Conservation (phyloP, 495 filamentous ascomycete species). For the Alectoria sarmentosa region DNA sequence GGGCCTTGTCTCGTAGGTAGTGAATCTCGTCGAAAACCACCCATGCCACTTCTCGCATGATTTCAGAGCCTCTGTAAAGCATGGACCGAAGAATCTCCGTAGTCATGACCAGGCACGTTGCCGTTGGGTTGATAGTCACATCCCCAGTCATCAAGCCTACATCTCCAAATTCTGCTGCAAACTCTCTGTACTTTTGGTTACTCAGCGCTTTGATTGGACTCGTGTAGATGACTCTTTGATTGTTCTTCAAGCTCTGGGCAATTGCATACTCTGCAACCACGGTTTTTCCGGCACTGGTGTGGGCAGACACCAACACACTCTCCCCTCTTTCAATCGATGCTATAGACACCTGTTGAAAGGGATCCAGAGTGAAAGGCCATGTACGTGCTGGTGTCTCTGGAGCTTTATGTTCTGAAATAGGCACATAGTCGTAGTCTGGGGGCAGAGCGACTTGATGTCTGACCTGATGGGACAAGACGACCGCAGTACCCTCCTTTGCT, state of each 20-base stretch:
- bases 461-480: conserved; percentile 91
- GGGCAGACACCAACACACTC: conserved; percentile 92
- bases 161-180: conserved; percentile 89
- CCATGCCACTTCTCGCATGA: conserved; percentile 98
- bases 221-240: conserved; percentile 98
- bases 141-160: conserved; percentile 98
- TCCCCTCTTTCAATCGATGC: conserved; percentile 90
- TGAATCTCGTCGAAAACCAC: conserved; percentile 98
- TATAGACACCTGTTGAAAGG: conserved; percentile 91
- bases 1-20: conserved; percentile 90
- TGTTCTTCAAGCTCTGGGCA: conserved; percentile 91
- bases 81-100: conserved; percentile 98
- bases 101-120: conserved; percentile 97
- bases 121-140: conserved; percentile 97
- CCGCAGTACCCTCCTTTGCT: conserved; percentile 53
- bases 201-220: conserved; percentile 98
- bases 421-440: conserved; percentile 86
- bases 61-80: conserved; percentile 96
- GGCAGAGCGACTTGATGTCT: conserved; percentile 96
- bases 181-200: conserved; percentile 98
- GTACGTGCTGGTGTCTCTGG: conserved; percentile 75
- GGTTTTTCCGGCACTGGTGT: conserved; percentile 96
- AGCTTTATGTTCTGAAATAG: conserved; percentile 81
- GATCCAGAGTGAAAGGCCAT: conserved; percentile 88
- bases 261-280: conserved; percentile 98